Conservation (phyloP, 225 moss, liverwort and hornwort genomes). For the Neckera pumila region DNA sequence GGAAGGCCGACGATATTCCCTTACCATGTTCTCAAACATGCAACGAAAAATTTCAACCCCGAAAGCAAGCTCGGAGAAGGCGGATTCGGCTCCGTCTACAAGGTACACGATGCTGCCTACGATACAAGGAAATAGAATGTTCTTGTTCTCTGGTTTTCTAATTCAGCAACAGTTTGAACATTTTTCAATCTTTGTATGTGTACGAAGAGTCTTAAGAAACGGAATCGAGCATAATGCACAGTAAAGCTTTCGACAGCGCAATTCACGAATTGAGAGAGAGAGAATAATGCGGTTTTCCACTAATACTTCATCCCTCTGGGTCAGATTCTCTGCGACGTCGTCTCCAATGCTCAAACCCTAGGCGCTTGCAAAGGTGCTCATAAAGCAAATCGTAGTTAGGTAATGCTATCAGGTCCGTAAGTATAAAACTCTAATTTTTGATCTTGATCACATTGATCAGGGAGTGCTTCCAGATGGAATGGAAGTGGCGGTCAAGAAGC, state of each 20-base stretch:
- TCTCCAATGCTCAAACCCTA: not conserved
- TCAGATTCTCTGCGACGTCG: not conserved
- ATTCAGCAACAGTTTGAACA: not conserved
- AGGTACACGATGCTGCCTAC: not conserved
- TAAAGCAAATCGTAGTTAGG: not conserved
- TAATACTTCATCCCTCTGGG: not conserved
- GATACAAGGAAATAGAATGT: too few relatives aligned
- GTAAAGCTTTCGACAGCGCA: not conserved
- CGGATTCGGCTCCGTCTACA: constrained; percentile 39
- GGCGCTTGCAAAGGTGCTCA: not conserved
- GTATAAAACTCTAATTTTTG: not conserved
- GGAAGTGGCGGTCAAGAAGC: constrained; percentile 44
- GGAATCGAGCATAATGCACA: not conserved
- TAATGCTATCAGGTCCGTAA: not conserved
- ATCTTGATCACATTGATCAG: not conserved
- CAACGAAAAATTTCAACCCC: constrained; percentile 28
- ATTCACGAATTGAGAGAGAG: not conserved
- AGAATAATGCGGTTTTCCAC: not conserved
- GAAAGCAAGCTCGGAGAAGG: constrained; percentile 42
- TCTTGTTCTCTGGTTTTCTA: not conserved
- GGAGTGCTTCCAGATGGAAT: constrained; percentile 38
- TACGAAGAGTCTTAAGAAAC: not conserved
- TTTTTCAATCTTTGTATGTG: not conserved
- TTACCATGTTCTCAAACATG: constrained; percentile 24
- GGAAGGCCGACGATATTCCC: constrained; percentile 41